Percentiles rank a stretch among this genome's conserved stretches.
phyloP scores from a whole-genome alignment of 140 eudicot species.

The Stevia rebaudiana region DNA sequence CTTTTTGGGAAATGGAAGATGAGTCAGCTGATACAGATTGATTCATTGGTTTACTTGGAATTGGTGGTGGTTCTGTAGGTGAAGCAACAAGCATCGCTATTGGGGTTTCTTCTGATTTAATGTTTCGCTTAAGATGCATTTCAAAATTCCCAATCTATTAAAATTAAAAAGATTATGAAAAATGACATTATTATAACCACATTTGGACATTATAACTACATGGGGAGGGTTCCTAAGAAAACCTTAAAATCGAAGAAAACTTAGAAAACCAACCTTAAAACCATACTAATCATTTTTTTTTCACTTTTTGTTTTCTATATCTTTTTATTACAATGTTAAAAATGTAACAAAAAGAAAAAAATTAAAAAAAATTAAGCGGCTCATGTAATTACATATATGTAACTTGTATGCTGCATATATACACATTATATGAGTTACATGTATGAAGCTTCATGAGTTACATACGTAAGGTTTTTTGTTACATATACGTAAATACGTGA shows the following conservation, averaged over 20 bases:
- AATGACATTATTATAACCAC: background rate
- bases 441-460: no score
- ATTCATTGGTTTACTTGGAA: slow-evolving; percentile 39
- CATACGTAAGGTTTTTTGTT: no score
- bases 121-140: slow-evolving; percentile 54
- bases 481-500: no score
- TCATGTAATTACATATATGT: no score
- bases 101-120: slow-evolving; percentile 32
- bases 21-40: slow-evolving; percentile 37
- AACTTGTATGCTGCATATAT: no score
- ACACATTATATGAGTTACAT: no score
- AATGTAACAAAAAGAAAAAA: no score
- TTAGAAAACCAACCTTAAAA: background rate
- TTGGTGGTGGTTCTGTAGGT: slow-evolving; percentile 37
- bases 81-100: slow-evolving; percentile 21
- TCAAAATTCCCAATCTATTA: slow-evolving; percentile 56
- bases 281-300: no score
- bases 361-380: no score
- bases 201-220: background rate
- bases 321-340: no score
- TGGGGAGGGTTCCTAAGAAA: background rate
- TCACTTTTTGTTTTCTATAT: no score
- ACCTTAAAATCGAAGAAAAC: background rate
- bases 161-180: slow-evolving; percentile 5
- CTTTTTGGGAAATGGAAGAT: slow-evolving; percentile 37